Conservation (phyloP, 176 grass and related monocot genomes). For the Pontederia crassipes region DNA sequence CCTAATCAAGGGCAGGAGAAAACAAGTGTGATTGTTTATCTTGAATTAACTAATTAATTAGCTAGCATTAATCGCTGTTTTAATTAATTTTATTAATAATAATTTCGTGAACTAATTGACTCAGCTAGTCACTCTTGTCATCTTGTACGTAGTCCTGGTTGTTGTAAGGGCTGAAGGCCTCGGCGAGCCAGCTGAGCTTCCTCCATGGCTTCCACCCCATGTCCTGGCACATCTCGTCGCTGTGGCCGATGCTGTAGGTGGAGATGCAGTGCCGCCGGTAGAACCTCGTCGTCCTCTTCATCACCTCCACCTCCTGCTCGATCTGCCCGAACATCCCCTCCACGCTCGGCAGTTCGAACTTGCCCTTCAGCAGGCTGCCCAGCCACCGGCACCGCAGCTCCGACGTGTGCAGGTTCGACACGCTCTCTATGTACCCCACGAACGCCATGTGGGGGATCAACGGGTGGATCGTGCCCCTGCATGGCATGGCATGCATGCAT, state of each 20-base stretch:
- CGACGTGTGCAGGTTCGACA: slow-evolving; percentile 96
- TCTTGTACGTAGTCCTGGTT: slow-evolving; percentile 80
- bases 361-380: slow-evolving; percentile 46
- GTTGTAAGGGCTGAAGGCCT: slow-evolving; percentile 77
- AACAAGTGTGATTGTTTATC: too few relatives aligned
- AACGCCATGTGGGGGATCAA: slow-evolving; percentile 95
- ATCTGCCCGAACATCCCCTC: slow-evolving; percentile 48
- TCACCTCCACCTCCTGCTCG: slow-evolving; percentile 52
- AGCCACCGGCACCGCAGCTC: slow-evolving; percentile 92
- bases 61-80: too few relatives aligned
- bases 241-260: slow-evolving; percentile 97
- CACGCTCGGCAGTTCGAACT: slow-evolving; percentile 49
- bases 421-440: too few relatives aligned
- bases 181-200: slow-evolving; percentile 66
- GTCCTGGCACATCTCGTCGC: slow-evolving; percentile 84
- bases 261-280: slow-evolving; percentile 99
- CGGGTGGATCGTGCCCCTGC: slow-evolving; percentile 85
- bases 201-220: slow-evolving; percentile 55
- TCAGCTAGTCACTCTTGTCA: slow-evolving; percentile 1
- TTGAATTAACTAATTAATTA: too few relatives aligned
- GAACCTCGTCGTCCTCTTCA: slow-evolving; percentile 84
- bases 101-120: too few relatives aligned
- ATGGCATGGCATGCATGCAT: not conserved
- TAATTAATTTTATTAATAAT: too few relatives aligned
- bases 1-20: too few relatives aligned